Conservation (phyloP, 257 asterid genomes). For the Solanum chiquidenum region DNA sequence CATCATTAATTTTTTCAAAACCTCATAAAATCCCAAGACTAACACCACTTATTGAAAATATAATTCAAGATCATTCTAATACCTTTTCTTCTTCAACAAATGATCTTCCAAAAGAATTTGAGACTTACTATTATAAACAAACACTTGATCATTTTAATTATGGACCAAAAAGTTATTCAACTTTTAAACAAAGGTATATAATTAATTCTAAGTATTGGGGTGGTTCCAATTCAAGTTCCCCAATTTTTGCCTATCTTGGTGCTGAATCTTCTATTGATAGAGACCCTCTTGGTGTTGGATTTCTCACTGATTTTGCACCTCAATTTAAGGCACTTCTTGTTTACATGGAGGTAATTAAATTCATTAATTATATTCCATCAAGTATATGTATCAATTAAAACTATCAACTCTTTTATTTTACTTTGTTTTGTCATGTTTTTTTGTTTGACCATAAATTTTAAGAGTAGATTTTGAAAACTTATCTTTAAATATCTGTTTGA, state of each 20-base stretch:
- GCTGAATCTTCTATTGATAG: constrained; percentile 43
- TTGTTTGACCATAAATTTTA: background rate
- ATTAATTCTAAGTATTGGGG: constrained; percentile 44
- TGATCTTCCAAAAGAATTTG: constrained; percentile 8
- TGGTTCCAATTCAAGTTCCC: constrained; percentile 31
- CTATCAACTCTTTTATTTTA: background rate
- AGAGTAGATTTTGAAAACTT: background rate
- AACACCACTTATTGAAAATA: background rate
- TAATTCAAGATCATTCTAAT: background rate
- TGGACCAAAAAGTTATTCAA: constrained; percentile 42
- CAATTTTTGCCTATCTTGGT: constrained; percentile 64
- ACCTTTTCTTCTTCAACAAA: background rate
- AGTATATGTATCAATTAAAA: background rate
- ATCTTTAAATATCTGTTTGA: background rate
- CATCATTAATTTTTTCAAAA: background rate
- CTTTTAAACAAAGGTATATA: constrained; percentile 45
- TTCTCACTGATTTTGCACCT: constrained; percentile 51
- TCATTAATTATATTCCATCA: background rate
- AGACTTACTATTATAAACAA: constrained; percentile 42
- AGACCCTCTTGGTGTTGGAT: constrained; percentile 20
- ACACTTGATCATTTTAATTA: constrained; percentile 78
- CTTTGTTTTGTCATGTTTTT: background rate
- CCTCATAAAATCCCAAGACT: constrained; percentile 19
- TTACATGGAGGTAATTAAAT: constrained; percentile 48
- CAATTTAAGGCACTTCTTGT: constrained; percentile 51